Conservation (phyloP, 352 stramenopile genomes). For the Globisporangium cylindrosporum region DNA sequence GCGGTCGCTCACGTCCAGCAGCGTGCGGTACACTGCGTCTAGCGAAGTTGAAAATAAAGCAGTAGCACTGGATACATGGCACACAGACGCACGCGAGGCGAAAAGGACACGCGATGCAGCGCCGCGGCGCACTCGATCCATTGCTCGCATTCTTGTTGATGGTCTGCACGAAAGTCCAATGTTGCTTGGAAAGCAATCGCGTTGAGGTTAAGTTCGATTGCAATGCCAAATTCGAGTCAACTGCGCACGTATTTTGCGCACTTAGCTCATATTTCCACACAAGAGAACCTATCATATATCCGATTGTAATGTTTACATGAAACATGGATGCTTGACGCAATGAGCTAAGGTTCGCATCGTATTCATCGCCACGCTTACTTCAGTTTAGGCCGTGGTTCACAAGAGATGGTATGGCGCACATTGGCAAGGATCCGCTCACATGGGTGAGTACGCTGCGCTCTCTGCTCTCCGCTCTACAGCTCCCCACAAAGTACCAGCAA, state of each 20-base stretch:
- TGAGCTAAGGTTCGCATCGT: neutral
- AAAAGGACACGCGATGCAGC: neutral
- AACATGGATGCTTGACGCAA: neutral
- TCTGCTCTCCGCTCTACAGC: neutral
- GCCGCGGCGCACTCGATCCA: neutral
- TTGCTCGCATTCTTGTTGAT: neutral
- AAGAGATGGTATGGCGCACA: slow-evolving; percentile 9
- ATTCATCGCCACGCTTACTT: no score
- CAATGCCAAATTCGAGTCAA: slow-evolving; percentile 5
- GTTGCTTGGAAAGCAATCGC: neutral
- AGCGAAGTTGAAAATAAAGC: slow-evolving; percentile 12
- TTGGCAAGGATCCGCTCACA: slow-evolving; percentile 43
- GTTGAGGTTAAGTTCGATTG: neutral
- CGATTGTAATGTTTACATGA: neutral
- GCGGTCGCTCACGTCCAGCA: slow-evolving; percentile 29
- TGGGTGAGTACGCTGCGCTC: slow-evolving; percentile 35
- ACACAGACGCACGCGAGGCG: neutral
- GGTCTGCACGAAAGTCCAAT: neutral
- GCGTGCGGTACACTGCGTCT: slow-evolving; percentile 34
- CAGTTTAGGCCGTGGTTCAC: neutral
- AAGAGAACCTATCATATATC: neutral
- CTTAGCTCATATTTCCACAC: neutral
- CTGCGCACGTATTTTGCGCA: slow-evolving; percentile 38
- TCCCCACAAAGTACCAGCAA: neutral
- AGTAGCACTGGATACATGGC: neutral